Evolutionary conservation across 2,329 filamentous ascomycete species (phyloP).

Genomic region (Amphichorda felina): DNA sequence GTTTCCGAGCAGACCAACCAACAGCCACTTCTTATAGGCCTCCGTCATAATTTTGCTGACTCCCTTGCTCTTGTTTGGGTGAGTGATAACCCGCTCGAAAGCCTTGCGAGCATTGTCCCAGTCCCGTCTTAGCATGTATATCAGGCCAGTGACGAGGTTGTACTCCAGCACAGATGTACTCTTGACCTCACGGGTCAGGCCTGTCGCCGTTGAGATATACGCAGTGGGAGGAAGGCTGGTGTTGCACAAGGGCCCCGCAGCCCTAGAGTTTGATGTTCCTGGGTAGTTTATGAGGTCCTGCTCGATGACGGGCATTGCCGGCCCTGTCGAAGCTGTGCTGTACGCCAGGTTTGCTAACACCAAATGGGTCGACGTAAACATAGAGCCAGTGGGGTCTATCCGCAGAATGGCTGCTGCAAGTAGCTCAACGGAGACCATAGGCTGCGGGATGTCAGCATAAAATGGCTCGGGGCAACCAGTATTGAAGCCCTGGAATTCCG

Average conservation of each 20-base stretch:
- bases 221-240: slow-evolving; percentile 28
- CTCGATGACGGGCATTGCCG: slow-evolving; percentile 49
- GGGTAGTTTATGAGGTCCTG: slow-evolving; percentile 52
- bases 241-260: slow-evolving; percentile 27
- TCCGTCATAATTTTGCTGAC: slow-evolving; percentile 74
- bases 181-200: slow-evolving; percentile 43
- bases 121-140: slow-evolving; percentile 46
- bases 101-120: slow-evolving; percentile 53
- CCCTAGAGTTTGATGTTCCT: not conserved
- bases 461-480: slow-evolving; percentile 6
- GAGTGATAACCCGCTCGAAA: slow-evolving; percentile 53
- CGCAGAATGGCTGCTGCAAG: slow-evolving; percentile 44
- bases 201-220: slow-evolving; percentile 48
- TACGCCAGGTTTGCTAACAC: slow-evolving; percentile 46
- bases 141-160: slow-evolving; percentile 51
- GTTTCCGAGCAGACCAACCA: slow-evolving; percentile 60
- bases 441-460: slow-evolving; percentile 16
- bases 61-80: slow-evolving; percentile 49
- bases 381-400: slow-evolving; percentile 53
- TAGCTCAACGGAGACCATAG: slow-evolving; percentile 30
- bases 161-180: slow-evolving; percentile 51
- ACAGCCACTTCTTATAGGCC: slow-evolving; percentile 83
- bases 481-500: not conserved
- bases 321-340: slow-evolving; percentile 36
- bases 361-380: slow-evolving; percentile 55